Percentiles rank a stretch among this genome's conserved stretches.
These are phyloP conservation scores for Ophiostoma australiae DNA, from an alignment of 2,329 filamentous ascomycete genomes.

Conservation along the genomic window DNA sequence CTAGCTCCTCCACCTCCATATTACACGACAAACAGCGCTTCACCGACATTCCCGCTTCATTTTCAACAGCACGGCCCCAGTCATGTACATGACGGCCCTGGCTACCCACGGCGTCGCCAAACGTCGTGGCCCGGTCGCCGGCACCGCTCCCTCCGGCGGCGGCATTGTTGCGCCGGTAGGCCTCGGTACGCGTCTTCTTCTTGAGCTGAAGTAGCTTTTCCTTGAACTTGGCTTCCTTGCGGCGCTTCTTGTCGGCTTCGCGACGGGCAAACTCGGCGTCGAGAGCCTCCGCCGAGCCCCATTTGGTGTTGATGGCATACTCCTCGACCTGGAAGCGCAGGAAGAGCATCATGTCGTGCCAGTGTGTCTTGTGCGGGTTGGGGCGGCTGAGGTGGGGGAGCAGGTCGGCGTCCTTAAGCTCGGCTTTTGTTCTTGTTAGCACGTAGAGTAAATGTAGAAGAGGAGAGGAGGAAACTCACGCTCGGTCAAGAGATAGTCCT, in stretches of 20 bases:
- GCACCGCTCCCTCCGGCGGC: conserved; percentile 37
- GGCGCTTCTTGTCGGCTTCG: conserved; percentile 70
- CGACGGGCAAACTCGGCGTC: conserved; percentile 84
- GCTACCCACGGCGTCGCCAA: conserved; percentile 70
- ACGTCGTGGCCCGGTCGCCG: conserved; percentile 48
- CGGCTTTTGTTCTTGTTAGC: conserved; percentile 48
- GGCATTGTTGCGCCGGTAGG: conserved; percentile 62
- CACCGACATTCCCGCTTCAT: conserved; percentile 66
- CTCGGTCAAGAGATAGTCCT: conserved; percentile 93
- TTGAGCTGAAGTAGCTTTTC: conserved; percentile 85
- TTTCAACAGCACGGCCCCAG: conserved; percentile 68
- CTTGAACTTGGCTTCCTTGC: conserved; percentile 89
- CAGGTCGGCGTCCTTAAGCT: conserved; percentile 81
- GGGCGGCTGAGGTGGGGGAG: conserved; percentile 83
- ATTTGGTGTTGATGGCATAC: conserved; percentile 84
- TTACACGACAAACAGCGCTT: conserved; percentile 75
- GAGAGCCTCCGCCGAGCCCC: conserved; percentile 79
- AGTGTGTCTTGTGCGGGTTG: conserved; percentile 92
- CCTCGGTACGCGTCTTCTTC: conserved; percentile 86
- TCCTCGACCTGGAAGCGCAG: conserved; percentile 90
- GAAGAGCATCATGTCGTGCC: conserved; percentile 99
- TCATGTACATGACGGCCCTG: conserved; percentile 80
- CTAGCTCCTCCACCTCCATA: conserved; percentile 73
- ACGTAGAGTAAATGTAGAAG: background rate
- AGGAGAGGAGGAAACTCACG: conserved; percentile 48